Base-by-base conservation (phyloP, 495 filamentous ascomycete species). In the Penicillium odoratum region DNA sequence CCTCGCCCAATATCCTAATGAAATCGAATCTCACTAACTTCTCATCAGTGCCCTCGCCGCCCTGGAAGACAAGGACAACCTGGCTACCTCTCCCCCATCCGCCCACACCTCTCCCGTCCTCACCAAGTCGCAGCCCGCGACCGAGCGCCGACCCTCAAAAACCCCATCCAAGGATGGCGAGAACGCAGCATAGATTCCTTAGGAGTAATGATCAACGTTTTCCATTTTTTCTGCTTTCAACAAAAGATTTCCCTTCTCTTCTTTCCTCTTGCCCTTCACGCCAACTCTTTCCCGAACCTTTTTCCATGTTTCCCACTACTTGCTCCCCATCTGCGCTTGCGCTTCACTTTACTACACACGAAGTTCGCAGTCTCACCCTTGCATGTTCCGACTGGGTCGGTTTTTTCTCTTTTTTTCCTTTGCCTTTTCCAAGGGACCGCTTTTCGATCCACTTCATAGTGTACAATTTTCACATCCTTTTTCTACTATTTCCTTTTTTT, bases 31-130 rank as follows among this genome's bases (percentile, higher is more conserved):
- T 53, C 26, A 52, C 13, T 28, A 45, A 26, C 31, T 43, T 57
- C 49, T 21, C 21, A 21, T 21, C 21, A 88, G 85, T 73, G 83
- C 84, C 61, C 78, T 88, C 45, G 84, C 82, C 62, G 66, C 61
- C 57, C 71, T 86, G 56, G 83, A 86, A 67, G 76, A 77, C 54
- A 74, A 78, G 55, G 79, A 80, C 60, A 84, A 85, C 64, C 73
- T 78, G 70, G 76, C 81, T 38, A 81, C 80, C 43, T 85, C 83
- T 59, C 82, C 84, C 42, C 81, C 84, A 15, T 85, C 83, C 31
- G 75, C 79, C 60, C 74, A 81, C 28, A 81, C 79, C 33, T 88
- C 85, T 29, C 85, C 85, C 46, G 73, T 78, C 48, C 69, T 78
- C 45, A 71, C 74, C 44, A 88, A 86, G 68, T 72, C 79, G 30